Evolutionary conservation across 108 stramenopile genomes (phyloP), one percentile per base, ranked within the genome.

Genomic region (Cyclotella kingstonii): DNA sequence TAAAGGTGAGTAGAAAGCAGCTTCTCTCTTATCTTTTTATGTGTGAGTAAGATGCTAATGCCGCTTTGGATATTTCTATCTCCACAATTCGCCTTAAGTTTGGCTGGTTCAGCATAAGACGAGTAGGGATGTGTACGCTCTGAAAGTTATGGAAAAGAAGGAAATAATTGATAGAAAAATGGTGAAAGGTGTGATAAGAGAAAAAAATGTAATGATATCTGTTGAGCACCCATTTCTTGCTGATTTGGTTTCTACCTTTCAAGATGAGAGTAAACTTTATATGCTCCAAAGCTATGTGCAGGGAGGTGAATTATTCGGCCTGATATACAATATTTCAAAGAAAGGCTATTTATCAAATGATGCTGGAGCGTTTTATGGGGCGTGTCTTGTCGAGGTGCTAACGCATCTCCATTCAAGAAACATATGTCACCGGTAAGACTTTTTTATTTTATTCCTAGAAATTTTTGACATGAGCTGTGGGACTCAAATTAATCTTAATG

Each of bases 211-310:
- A 19, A 60, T 77, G 77, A 61, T 63, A 11, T 66, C 53, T 1
- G 63, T 81, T 28, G 55, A 73, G 22, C 90, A 92, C 56, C 90
- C 90, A 21, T 86, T 86, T 42, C 70, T 92, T 21, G 74, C 87
- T 28, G 68, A 84, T 60, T 63, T 92, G 31, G 53, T 82, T 34
- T 65, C 64, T 17, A 70, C 80, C 14, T 89, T 81, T 50, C 77
- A 89, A 63, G 81, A 85, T 53, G 79, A 78, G 8, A 40, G 76
- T 31, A 59, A 49, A 42, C 44, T 89, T 22, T 91, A 84, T 67
- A 87, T 94, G 86, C 68, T 94, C 26, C 51, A 87, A 61, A 70
- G 83, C 34, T 79, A 84, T 29, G 70, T 92, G n/a, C 86, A 89
- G 55, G 94, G 90, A 26, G 90, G 90, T 29, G 90, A 91, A 55